These are phyloP conservation scores for Rhizopogon vulgaris DNA, from an alignment of 768 basidiomycete genomes.

Conservation along the genomic window DNA sequence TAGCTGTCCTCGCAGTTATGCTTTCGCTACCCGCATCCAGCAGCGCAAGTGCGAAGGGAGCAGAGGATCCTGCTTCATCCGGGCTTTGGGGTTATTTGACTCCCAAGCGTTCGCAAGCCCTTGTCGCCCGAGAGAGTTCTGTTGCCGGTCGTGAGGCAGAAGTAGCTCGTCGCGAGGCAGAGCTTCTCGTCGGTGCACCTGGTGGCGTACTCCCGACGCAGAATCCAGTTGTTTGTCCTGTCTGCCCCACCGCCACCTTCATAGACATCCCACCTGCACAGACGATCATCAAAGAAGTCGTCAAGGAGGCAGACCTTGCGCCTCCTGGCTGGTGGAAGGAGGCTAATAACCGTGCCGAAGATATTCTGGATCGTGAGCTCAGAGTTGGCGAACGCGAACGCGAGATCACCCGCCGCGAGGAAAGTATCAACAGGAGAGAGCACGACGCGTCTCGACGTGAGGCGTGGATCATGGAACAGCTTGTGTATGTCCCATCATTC, in stretches of 20 bases:
- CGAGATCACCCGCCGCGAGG: constrained; percentile 82
- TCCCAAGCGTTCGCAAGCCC: constrained; percentile 76
- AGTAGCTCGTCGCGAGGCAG: constrained; percentile 84
- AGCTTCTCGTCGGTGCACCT: constrained; percentile 75
- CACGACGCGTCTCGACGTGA: constrained; percentile 85
- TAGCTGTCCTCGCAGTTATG: constrained; percentile 89
- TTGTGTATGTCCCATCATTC: constrained; percentile 52
- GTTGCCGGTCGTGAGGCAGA: constrained; percentile 83
- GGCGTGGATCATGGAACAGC: constrained; percentile 89
- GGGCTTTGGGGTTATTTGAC: constrained; percentile 71
- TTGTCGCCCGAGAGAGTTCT: constrained; percentile 72
- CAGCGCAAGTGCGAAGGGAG: constrained; percentile 24
- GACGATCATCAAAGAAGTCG: constrained; percentile 83
- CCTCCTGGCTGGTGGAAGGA: constrained; percentile 77
- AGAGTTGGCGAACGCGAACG: constrained; percentile 82
- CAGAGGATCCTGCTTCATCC: constrained; percentile 33
- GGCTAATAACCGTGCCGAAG: constrained; percentile 66
- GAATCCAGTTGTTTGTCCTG: constrained; percentile 48
- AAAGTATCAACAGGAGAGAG: constrained; percentile 78
- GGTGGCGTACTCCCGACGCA: constrained; percentile 66
- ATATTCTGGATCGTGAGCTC: constrained; percentile 78
- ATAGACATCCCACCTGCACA: constrained; percentile 58
- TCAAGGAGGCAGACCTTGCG: constrained; percentile 73
- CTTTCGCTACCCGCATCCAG: constrained; percentile 69
- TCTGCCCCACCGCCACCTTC: constrained; percentile 48